These are phyloP conservation scores for Hymenoscyphus scutula DNA, from an alignment of 2,329 filamentous ascomycete genomes.

Conservation along the genomic window DNA sequence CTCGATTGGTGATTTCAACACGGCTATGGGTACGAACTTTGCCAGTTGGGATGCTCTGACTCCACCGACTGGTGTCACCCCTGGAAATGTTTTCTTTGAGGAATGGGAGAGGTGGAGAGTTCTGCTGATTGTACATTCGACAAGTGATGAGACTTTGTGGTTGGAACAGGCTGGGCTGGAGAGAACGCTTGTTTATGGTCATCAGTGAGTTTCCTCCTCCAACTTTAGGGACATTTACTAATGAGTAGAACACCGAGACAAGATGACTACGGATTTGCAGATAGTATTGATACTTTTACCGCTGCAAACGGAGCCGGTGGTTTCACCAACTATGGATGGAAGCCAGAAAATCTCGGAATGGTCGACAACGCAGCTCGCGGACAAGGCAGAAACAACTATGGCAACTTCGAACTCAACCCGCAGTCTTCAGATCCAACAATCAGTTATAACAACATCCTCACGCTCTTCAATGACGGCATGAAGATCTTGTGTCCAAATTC, in stretches of 20 bases:
- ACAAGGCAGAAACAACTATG: constrained; percentile 19
- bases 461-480: constrained; percentile 16
- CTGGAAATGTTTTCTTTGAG: constrained; percentile 17
- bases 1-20: constrained; percentile 18
- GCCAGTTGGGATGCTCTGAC: constrained; percentile 15
- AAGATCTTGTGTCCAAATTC: constrained; percentile 23
- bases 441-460: constrained; percentile 17
- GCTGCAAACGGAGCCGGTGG: constrained; percentile 21
- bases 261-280: constrained; percentile 19
- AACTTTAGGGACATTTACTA: background rate
- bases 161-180: constrained; percentile 18
- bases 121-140: constrained; percentile 16
- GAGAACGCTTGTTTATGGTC: constrained; percentile 19
- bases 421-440: constrained; percentile 12
- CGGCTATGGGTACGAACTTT: constrained; percentile 15
- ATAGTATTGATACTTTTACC: constrained; percentile 17
- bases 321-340: constrained; percentile 21
- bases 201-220: constrained; percentile 9
- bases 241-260: constrained; percentile 14
- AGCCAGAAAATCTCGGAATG: constrained; percentile 11
- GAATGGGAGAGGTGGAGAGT: constrained; percentile 23
- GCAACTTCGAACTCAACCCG: constrained; percentile 21
- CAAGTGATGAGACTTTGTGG: constrained; percentile 20
- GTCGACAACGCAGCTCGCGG: constrained; percentile 14
- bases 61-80: constrained; percentile 16